phyloP scores from a whole-genome alignment of 345 rosid species.

The Kernera saxatilis region DNA sequence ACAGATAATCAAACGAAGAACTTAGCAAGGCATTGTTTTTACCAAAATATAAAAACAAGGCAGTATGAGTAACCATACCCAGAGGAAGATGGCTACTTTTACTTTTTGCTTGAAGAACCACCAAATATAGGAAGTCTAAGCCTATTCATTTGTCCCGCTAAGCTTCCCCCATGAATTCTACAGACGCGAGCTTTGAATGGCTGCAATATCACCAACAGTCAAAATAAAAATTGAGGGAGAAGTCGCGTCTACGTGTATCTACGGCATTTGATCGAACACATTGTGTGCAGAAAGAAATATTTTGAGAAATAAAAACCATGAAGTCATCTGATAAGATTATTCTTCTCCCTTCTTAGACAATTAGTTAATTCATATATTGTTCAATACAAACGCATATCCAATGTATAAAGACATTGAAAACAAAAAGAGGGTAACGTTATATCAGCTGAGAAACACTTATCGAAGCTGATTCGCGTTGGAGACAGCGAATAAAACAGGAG shows the following conservation, averaged over 20 bases:
- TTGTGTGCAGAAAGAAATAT: not conserved
- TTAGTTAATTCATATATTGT: too few relatives aligned
- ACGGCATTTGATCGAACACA: constrained; percentile 9
- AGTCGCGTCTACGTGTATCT: not conserved
- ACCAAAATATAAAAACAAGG: too few relatives aligned
- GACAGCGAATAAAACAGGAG: too few relatives aligned
- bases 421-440: too few relatives aligned
- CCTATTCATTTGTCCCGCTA: constrained; percentile 1
- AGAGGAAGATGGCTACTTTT: not conserved
- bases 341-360: too few relatives aligned
- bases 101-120: not conserved
- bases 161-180: not conserved
- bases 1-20: not conserved
- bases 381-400: too few relatives aligned
- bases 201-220: not conserved
- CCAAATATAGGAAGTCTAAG: not conserved
- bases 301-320: too few relatives aligned
- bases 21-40: not conserved
- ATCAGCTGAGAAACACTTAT: too few relatives aligned
- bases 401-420: not conserved
- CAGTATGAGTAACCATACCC: not conserved
- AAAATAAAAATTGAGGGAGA: not conserved
- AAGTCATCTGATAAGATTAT: too few relatives aligned
- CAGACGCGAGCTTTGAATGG: not conserved
- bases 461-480: too few relatives aligned